A percentile compares a stretch with the other conserved stretches of the same genome.
phyloP scores from a whole-genome alignment of 257 asterid species.

The Gentiana macrophylla region DNA sequence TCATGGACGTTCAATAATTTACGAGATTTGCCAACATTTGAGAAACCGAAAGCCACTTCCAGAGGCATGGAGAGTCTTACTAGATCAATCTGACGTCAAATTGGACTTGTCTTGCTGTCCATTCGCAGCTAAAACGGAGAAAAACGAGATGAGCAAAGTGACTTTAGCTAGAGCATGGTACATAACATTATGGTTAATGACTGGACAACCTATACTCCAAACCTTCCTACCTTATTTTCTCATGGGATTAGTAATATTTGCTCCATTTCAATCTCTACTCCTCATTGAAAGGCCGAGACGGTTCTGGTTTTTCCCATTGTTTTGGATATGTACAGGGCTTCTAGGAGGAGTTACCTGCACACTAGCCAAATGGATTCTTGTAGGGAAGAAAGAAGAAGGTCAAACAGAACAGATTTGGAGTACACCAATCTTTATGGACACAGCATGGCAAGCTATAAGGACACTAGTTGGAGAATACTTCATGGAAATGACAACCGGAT shows the following conservation, averaged over 20 bases:
- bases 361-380: conserved; percentile 48
- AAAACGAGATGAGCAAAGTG: conserved; percentile 15
- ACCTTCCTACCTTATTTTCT: conserved; percentile 48
- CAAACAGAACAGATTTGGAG: conserved; percentile 44
- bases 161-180: conserved; percentile 52
- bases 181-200: conserved; percentile 36
- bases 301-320: conserved; percentile 34
- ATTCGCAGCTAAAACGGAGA: conserved; percentile 24
- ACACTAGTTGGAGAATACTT: conserved; percentile 44
- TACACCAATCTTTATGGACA: conserved; percentile 44
- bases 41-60: conserved; percentile 49
- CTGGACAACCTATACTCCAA: conserved; percentile 48
- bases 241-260: conserved; percentile 25
- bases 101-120: conserved; percentile 49
- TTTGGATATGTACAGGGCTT: conserved; percentile 42
- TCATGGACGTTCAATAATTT: conserved; percentile 54
- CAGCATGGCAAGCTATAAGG: conserved; percentile 56
- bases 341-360: conserved; percentile 32
- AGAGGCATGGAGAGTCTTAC: conserved; percentile 40
- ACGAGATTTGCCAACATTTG: conserved; percentile 49
- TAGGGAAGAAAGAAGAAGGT: conserved; percentile 39
- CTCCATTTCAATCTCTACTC: conserved; percentile 29
- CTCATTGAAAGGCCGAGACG: conserved; percentile 13
- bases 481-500: conserved; percentile 42
- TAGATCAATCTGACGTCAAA: conserved; percentile 41